Base-by-base conservation (phyloP, 164 flowering plant genomes). In the Piper longum region DNA sequence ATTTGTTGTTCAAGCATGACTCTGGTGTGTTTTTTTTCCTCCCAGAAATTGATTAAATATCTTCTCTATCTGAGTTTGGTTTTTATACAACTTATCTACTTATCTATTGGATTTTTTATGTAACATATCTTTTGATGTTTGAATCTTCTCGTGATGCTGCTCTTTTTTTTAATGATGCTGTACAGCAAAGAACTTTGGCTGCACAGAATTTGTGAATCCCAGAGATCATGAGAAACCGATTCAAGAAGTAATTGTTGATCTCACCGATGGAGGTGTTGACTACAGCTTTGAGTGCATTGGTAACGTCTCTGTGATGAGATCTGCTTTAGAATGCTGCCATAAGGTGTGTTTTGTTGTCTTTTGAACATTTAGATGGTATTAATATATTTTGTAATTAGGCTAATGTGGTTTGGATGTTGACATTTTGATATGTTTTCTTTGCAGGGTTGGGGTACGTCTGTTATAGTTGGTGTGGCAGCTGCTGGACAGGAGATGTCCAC, bases 251-350 rank as follows among this genome's bases (percentile, higher is more conserved):
- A 63, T 95, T 64, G 89, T 91, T 68, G 99, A 89, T 71, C 78
- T 80, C 64, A 95, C 99, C 0, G 97, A 95, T 78, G 99, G 99
- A 68, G 99, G 99, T 41, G 99, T 95, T 69, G 99, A 95, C 75
- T 95, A 91, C 74, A 95, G 99, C 71, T 93, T 93, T 72, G 99
- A 95, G 80, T 95, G 99, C 78, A 88, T 95, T 52, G 99, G 99
- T 39, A 91, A 87, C 72, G 97, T 95, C 63, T 74, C 85, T 41
- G 78, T 95, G 42, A 95, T 95, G 99, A 85, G 99, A 68, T 78
- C 97, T 65, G 99, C 99, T 71, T 45, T 95, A 66, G 99, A 95
- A 64, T 95, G 99, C 80, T 91, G 97, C 71, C 99, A 95, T 72
- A 95, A 95, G 91, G 99, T 95, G 73, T 73, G 76, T 41, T 40